These are phyloP conservation scores for Ramaria sp. DNA, from an alignment of 768 basidiomycete genomes.

Conservation along the genomic window DNA sequence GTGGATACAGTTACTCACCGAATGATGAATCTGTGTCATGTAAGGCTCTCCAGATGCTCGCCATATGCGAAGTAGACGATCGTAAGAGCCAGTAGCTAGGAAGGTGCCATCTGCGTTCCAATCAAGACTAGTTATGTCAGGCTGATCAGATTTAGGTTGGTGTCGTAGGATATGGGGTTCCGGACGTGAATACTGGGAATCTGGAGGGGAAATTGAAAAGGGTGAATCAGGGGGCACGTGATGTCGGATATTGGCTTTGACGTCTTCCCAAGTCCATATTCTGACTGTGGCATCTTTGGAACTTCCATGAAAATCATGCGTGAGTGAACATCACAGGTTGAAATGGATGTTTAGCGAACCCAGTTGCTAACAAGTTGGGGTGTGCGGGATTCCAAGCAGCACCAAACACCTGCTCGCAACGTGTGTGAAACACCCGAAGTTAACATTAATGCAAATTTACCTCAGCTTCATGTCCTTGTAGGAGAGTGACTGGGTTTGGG, in stretches of 20 bases:
- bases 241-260: conserved; percentile 14
- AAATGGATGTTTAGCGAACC: conserved; percentile 34
- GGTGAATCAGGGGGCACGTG: conserved; percentile 13
- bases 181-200: not conserved
- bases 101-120: conserved; percentile 70
- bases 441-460: conserved; percentile 21
- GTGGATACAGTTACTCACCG: conserved; percentile 17
- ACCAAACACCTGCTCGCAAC: conserved; percentile 52
- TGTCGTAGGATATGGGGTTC: conserved; percentile 32
- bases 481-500: conserved; percentile 8
- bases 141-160: conserved; percentile 35
- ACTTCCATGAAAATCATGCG: conserved; percentile 23
- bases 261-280: conserved; percentile 51
- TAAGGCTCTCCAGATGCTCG: conserved; percentile 51
- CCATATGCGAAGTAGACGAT: conserved; percentile 59
- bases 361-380: conserved; percentile 54
- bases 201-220: conserved; percentile 23
- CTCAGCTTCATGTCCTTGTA: conserved; percentile 50
- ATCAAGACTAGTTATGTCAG: conserved; percentile 64
- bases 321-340: not conserved
- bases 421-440: conserved; percentile 1
- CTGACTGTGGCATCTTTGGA: conserved; percentile 71
- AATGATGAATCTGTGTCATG: conserved; percentile 33
- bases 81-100: conserved; percentile 71
- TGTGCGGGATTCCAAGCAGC: conserved; percentile 68